Evolutionary conservation across 2,329 filamentous ascomycete genomes (phyloP), one percentile per base, ranked within the genome.

Genomic region (Lachnellula arida): DNA sequence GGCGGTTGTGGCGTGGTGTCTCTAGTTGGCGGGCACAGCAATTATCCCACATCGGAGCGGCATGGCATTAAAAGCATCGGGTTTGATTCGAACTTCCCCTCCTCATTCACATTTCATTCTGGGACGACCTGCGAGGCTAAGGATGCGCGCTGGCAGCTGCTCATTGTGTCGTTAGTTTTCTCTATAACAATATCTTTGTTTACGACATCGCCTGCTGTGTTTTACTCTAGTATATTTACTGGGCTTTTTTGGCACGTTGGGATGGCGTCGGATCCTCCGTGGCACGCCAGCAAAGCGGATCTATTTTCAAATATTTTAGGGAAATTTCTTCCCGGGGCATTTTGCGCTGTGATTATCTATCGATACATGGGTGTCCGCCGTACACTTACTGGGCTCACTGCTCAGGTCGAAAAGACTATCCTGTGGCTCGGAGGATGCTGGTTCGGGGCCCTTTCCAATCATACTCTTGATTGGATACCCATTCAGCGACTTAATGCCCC

Each of bases 381-480:
- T 46, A 85, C 88, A 1, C 80, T 96, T 25, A 73, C 72, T 1
- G 86, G 85, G 1, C 78, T 97, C 2, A 87, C 83, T 0, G 91
- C 92, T 0, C 93, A 96, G 68, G 66, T 96, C 44, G 93, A 96
- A 68, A 97, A 96, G 77, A 89, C 91, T 0, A 73, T 97, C 2
- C 78, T 97, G 28, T 97, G 91, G 88, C 78, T 99, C 0, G 92
- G 92, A 1, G 87, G 85, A 7, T 91, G 88, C 68, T 99, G 95
- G 88, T 84, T 97, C 40, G 94, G 92, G 15, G 87, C 90, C 1
- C 74, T 99, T 63, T 93, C 93, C 67, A 97, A 97, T 73, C 95
- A 97, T 73, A 97, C 94, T 0, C 90, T 99, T 67, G 88, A 91
- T 65, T 88, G 89, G 73, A 97, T 99, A 59, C 94, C 94, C 0